phyloP scores from a whole-genome alignment of 768 basidiomycete species.

The Macrolepiota fuliginosa region DNA sequence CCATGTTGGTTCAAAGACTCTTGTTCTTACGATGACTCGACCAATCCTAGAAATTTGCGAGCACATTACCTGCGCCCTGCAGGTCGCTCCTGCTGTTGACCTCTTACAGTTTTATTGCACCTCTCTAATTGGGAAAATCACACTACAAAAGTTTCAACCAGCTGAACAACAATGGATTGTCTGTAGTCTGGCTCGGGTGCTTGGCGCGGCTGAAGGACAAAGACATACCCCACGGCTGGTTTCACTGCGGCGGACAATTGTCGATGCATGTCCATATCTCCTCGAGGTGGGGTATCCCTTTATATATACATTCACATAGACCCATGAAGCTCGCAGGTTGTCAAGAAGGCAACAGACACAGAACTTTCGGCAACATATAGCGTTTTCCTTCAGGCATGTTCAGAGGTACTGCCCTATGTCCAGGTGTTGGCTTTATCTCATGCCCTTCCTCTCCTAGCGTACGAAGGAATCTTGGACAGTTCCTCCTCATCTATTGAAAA shows the following conservation, averaged over 20 bases:
- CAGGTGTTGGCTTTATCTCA: background rate
- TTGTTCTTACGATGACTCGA: background rate
- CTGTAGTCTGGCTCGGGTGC: constrained; percentile 40
- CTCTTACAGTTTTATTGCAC: constrained; percentile 54
- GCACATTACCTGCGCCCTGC: constrained; percentile 1
- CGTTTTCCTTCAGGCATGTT: constrained; percentile 42
- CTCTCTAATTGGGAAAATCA: constrained; percentile 40
- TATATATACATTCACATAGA: background rate
- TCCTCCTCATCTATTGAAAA: constrained; percentile 35
- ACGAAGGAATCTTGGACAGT: constrained; percentile 40
- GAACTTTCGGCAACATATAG: constrained; percentile 32
- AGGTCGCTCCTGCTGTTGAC: constrained; percentile 37
- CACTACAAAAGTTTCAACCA: constrained; percentile 41
- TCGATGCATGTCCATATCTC: constrained; percentile 47
- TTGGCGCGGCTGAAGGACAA: constrained; percentile 25
- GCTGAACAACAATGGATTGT: constrained; percentile 46
- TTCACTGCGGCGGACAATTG: constrained; percentile 42
- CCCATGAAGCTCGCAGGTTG: background rate
- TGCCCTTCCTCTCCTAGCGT: constrained; percentile 30
- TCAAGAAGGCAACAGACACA: background rate
- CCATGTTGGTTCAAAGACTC: constrained; percentile 12
- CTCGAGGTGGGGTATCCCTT: constrained; percentile 40
- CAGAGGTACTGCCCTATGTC: constrained; percentile 28
- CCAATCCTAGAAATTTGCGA: constrained; percentile 8
- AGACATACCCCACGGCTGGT: constrained; percentile 26